These are phyloP conservation scores for Echinochloa phyllopogon DNA, from an alignment of 176 grass and related monocot species.

Conservation along the genomic window DNA sequence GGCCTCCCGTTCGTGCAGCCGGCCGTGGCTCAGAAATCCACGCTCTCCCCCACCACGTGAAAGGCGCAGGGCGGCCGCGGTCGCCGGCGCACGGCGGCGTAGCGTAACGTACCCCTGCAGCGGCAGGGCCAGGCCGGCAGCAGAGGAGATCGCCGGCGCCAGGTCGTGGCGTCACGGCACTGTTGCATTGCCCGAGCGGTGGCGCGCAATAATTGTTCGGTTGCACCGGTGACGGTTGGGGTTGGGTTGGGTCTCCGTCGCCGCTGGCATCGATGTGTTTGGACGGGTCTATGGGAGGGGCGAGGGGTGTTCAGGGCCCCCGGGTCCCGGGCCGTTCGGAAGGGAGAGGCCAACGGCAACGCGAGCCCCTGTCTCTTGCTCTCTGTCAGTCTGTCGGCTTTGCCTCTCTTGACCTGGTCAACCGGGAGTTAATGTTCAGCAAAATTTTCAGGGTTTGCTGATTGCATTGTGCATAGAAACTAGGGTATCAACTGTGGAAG, in stretches of 20 bases:
- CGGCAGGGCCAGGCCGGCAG: neutral
- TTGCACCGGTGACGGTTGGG: conserved; percentile 20
- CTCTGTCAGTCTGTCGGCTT: neutral
- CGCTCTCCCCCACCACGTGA: neutral
- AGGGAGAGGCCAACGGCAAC: neutral
- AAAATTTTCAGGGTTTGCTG: neutral
- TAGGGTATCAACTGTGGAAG: neutral
- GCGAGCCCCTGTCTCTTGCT: neutral
- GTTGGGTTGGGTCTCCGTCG: neutral
- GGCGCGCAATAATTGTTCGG: neutral
- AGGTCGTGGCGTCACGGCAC: conserved; percentile 32
- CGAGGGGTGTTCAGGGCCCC: neutral
- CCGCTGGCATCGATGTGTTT: neutral
- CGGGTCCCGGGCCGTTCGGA: neutral
- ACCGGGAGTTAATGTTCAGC: neutral
- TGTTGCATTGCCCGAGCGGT: neutral
- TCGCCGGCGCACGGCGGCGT: conserved; percentile 2
- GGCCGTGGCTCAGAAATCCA: neutral
- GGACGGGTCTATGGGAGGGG: neutral
- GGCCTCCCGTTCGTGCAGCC: neutral
- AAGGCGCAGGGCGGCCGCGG: neutral
- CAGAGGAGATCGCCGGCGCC: neutral
- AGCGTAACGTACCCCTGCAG: no score
- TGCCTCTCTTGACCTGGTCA: neutral
- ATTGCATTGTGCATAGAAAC: neutral